These are phyloP conservation scores for Exsudoporus frostii DNA, from an alignment of 768 basidiomycete genomes.

Conservation along the genomic window DNA sequence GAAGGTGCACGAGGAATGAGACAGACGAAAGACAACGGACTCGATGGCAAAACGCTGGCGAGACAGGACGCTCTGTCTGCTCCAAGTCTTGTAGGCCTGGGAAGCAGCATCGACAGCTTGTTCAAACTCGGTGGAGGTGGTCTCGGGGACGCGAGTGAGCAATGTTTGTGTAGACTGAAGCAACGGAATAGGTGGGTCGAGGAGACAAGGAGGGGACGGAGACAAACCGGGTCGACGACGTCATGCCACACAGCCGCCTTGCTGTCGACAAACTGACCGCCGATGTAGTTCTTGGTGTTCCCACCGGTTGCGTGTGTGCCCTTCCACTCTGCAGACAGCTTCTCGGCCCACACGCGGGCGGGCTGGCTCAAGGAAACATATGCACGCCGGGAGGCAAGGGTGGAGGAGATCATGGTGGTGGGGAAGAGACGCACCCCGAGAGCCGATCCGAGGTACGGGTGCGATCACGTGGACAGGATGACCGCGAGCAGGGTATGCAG, in stretches of 20 bases:
- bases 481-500: neutral
- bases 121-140: conserved; percentile 75
- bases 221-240: conserved; percentile 80
- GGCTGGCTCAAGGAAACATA: conserved; percentile 52
- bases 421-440: neutral
- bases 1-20: conserved; percentile 3
- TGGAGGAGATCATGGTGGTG: conserved; percentile 22
- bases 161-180: conserved; percentile 84
- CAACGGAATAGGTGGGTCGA: neutral
- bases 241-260: conserved; percentile 78
- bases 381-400: conserved; percentile 27
- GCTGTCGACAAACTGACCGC: conserved; percentile 86
- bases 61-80: conserved; percentile 74
- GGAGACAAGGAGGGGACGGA: neutral
- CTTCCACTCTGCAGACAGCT: conserved; percentile 73
- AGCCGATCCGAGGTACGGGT: conserved; percentile 1
- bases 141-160: conserved; percentile 87
- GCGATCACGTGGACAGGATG: conserved; percentile 13
- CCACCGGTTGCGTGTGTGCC: conserved; percentile 86
- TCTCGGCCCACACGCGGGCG: conserved; percentile 62
- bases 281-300: conserved; percentile 88
- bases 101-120: conserved; percentile 82
- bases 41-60: conserved; percentile 88
- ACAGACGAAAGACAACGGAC: conserved; percentile 45
- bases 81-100: conserved; percentile 87